Base-by-base conservation (phyloP, 139 green algal species). In the Pleodorina starrii region DNA sequence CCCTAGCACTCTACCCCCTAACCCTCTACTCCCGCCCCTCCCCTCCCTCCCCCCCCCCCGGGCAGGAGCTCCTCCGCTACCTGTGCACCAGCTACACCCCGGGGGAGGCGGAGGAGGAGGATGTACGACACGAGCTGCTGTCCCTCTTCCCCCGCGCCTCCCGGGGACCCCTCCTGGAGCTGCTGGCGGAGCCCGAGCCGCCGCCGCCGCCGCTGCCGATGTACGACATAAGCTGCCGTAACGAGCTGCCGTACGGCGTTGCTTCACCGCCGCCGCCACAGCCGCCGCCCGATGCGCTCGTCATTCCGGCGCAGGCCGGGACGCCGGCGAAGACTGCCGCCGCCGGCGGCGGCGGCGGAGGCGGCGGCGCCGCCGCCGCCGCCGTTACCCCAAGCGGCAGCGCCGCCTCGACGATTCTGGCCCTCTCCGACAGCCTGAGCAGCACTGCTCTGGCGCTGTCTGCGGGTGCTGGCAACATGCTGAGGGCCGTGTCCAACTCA, bases 101-200 rank as follows among this genome's bases (percentile, higher is more conserved):
- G n/a, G 59, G 32, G 3, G 86, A 86, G 43, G 80, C 71, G 17
- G 90, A 94, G 11, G 90, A 89, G 42, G 85, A 94, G 32, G 89
- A 92, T 17, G 54, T 92, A 73, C 86, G 89, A 21, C 84, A 74
- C 11, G 92, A 93, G 77, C 86, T 95, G 77, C 87, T 89, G 77
- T 79, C 73, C 25, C 73, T 89, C 72, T 48, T 94, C 82, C 92
- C 92, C 19, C 57, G 69, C 23, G 48, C 25, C 14, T 68, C 84
- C 2, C 25, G 63, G 25, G 84, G 42, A 1, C 69, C 50, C 5
- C 69, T 89, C 60, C 69, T 89, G 48, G 48, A 46, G 11, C 38
- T 89, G 38, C 69, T 89, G 50, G 66, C 68, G 17, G 72, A 57
- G 16, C 11, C 32, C 40, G 19, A 2, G 44, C 74, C 27, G 44